phyloP scores from a whole-genome alignment of 2,329 filamentous ascomycete species.

The Aureobasidium sp. region DNA sequence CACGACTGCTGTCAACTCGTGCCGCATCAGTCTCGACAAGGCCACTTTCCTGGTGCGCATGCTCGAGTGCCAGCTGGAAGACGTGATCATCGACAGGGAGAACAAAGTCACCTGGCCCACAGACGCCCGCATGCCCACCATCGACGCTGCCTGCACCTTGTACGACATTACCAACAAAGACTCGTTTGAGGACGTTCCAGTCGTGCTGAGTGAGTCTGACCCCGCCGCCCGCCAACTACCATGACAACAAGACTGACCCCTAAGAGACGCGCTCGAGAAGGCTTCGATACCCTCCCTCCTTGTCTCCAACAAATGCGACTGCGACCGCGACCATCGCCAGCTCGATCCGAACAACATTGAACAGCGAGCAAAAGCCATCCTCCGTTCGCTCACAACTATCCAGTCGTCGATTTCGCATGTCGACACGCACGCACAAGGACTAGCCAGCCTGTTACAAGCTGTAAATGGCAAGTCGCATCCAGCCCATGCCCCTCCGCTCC shows the following conservation, averaged over 20 bases:
- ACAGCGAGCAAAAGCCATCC: slow-evolving; percentile 52
- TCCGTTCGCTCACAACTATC: slow-evolving; percentile 61
- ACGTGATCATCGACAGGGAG: slow-evolving; percentile 45
- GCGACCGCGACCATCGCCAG: slow-evolving; percentile 66
- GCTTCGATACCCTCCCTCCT: slow-evolving; percentile 69
- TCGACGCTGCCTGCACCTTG: slow-evolving; percentile 78
- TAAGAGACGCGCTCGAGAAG: slow-evolving; percentile 63
- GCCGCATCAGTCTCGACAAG: slow-evolving; percentile 52
- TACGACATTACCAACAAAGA: slow-evolving; percentile 80
- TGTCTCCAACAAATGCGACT: slow-evolving; percentile 89
- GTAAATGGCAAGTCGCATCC: slow-evolving; percentile 33
- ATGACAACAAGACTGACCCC: slow-evolving; percentile 9
- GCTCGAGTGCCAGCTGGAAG: slow-evolving; percentile 48
- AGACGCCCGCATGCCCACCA: slow-evolving; percentile 62
- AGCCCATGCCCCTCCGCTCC: background rate
- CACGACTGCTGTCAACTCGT: slow-evolving; percentile 36
- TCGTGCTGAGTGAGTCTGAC: slow-evolving; percentile 66
- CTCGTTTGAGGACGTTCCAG: slow-evolving; percentile 66
- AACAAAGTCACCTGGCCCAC: slow-evolving; percentile 54
- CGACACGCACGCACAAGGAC: slow-evolving; percentile 66
- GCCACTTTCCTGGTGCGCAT: slow-evolving; percentile 50
- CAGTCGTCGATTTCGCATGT: slow-evolving; percentile 64
- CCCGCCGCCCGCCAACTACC: background rate
- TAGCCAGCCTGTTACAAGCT: slow-evolving; percentile 67
- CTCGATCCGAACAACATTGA: slow-evolving; percentile 64